Conservation (phyloP, 1,284 basidiomycete genomes). For the Agroathelia rolfsii region DNA sequence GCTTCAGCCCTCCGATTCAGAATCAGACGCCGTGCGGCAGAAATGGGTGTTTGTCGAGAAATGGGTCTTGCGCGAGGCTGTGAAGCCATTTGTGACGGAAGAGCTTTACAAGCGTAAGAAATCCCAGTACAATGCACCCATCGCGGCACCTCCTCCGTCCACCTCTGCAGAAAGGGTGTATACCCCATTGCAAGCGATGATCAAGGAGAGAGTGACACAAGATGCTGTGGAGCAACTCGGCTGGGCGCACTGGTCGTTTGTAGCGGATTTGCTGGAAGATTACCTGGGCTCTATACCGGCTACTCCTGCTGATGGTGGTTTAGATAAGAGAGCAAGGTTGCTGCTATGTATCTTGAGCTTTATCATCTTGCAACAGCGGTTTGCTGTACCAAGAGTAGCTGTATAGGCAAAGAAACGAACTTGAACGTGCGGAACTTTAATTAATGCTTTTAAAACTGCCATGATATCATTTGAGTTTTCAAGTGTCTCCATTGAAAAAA, state of each 20-base stretch:
- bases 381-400: slow-evolving; percentile 8
- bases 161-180: background rate
- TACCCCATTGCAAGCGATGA: slow-evolving; percentile 6
- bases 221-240: slow-evolving; percentile 7
- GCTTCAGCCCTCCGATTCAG: too few species aligned
- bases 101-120: slow-evolving; percentile 13
- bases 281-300: slow-evolving; percentile 8
- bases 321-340: slow-evolving; percentile 7
- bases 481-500: too few species aligned
- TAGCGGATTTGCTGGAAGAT: slow-evolving; percentile 6
- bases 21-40: slow-evolving; percentile 1
- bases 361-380: slow-evolving; percentile 10
- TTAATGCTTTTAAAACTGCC: too few species aligned
- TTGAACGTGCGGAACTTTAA: too few species aligned
- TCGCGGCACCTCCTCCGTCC: slow-evolving; percentile 4
- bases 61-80: slow-evolving; percentile 14
- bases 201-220: slow-evolving; percentile 7
- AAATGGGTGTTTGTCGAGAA: slow-evolving; percentile 14
- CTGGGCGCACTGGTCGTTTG: slow-evolving; percentile 7
- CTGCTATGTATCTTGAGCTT: slow-evolving; percentile 10
- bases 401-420: too few species aligned
- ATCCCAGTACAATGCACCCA: slow-evolving; percentile 12
- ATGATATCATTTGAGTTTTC: too few species aligned
- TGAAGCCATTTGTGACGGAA: slow-evolving; percentile 12
- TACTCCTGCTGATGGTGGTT: slow-evolving; percentile 7